Conservation (phyloP, 1,284 basidiomycete genomes). For the Cutaneotrichosporon cyanovorans region DNA sequence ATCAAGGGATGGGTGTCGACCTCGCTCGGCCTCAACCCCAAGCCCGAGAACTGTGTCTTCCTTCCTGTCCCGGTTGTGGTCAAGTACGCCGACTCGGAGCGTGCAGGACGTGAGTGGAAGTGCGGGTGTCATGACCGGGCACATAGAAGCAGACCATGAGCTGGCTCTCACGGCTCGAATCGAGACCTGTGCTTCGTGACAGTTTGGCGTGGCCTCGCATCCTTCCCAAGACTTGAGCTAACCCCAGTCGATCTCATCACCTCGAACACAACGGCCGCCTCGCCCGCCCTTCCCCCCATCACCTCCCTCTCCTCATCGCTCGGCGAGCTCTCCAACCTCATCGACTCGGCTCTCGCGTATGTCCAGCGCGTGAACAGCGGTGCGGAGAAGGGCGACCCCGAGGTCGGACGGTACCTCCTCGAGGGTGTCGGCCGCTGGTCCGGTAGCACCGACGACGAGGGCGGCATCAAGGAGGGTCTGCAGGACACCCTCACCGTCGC, state of each 20-base stretch:
- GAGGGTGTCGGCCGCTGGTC: slow-evolving; percentile 67
- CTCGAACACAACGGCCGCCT: slow-evolving; percentile 38
- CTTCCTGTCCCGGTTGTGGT: slow-evolving; percentile 76
- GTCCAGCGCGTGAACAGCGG: slow-evolving; percentile 76
- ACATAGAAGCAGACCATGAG: background rate
- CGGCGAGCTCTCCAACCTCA: slow-evolving; percentile 46
- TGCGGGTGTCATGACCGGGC: no score
- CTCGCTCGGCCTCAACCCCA: slow-evolving; percentile 62
- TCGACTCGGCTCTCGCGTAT: slow-evolving; percentile 65
- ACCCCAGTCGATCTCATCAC: slow-evolving; percentile 65
- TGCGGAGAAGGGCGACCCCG: slow-evolving; percentile 70
- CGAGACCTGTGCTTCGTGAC: background rate
- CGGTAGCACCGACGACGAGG: slow-evolving; percentile 37
- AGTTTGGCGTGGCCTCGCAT: no score
- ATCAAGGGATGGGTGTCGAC: slow-evolving; percentile 77
- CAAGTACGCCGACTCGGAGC: slow-evolving; percentile 71
- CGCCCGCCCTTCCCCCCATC: slow-evolving; percentile 36
- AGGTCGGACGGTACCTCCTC: slow-evolving; percentile 85
- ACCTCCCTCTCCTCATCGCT: slow-evolving; percentile 39
- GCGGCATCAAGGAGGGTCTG: slow-evolving; percentile 42
- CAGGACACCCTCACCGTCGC: slow-evolving; percentile 91
- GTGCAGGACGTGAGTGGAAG: slow-evolving; percentile 66
- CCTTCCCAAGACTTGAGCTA: no score
- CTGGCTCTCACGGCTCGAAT: background rate
- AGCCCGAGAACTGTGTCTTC: slow-evolving; percentile 87